A percentile compares a stretch with the other conserved stretches of the same genome.
These are phyloP conservation scores for Penicillium odoratum DNA, from an alignment of 495 filamentous ascomycete genomes.

Conservation along the genomic window DNA sequence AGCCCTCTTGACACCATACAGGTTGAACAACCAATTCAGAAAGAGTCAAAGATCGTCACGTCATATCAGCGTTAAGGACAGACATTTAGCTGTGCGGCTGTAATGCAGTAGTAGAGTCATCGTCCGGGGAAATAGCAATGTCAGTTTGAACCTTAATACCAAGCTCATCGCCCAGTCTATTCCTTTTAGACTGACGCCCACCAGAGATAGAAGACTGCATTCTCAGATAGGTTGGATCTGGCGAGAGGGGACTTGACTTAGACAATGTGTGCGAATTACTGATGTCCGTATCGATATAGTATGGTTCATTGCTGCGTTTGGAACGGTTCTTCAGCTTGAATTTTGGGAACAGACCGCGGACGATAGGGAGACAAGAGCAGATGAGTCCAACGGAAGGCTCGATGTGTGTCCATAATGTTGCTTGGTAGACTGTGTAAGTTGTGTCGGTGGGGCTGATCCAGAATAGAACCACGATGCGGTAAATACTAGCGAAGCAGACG, in stretches of 20 bases:
- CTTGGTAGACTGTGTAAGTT: constrained; percentile 50
- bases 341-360: constrained; percentile 52
- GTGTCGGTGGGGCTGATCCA: constrained; percentile 48
- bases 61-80: constrained; percentile 15
- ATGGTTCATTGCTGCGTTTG: constrained; percentile 22
- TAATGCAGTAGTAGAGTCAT: constrained; percentile 15
- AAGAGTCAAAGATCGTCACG: constrained; percentile 15
- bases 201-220: constrained; percentile 30
- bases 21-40: neutral
- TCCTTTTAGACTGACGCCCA: constrained; percentile 7
- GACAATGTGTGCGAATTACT: constrained; percentile 30
- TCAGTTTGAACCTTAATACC: constrained; percentile 36
- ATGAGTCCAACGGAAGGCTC: constrained; percentile 58
- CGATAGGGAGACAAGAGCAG: constrained; percentile 58
- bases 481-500: constrained; percentile 48
- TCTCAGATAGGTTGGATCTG: constrained; percentile 33
- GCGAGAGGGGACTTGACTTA: constrained; percentile 27
- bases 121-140: constrained; percentile 23
- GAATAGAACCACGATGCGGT: constrained; percentile 58
- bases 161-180: constrained; percentile 21
- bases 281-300: constrained; percentile 34
- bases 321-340: constrained; percentile 31
- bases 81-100: neutral
- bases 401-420: constrained; percentile 57
- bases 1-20: neutral